These are phyloP conservation scores for Aspergillus clavatus DNA, from an alignment of 2,329 filamentous ascomycete genomes.

Conservation along the genomic window DNA sequence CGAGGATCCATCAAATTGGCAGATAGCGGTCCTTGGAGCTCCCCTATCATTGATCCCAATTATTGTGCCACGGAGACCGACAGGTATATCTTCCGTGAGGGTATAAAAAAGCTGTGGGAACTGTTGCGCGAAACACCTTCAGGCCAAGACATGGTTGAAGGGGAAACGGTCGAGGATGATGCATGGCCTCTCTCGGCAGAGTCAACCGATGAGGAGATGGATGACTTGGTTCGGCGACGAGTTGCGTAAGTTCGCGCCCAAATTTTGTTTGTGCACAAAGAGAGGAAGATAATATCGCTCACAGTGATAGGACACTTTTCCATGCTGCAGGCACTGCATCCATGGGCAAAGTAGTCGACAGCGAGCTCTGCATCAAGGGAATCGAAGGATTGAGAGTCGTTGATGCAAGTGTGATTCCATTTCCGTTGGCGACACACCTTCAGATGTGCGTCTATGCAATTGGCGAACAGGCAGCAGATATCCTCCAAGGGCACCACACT, in stretches of 20 bases:
- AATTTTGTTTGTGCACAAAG: background rate
- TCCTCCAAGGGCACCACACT: background rate
- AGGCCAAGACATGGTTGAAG: conserved; percentile 2
- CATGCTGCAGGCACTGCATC: conserved; percentile 8
- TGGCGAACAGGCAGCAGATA: conserved; percentile 1
- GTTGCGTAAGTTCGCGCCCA: background rate
- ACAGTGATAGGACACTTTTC: conserved; percentile 4
- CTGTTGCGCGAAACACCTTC: conserved; percentile 3
- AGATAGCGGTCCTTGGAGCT: background rate
- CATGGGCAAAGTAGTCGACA: conserved; percentile 12
- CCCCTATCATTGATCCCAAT: conserved; percentile 7
- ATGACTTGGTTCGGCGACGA: conserved; percentile 1
- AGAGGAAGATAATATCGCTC: background rate
- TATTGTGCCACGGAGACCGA: conserved; percentile 11
- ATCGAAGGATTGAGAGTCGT: conserved; percentile 4
- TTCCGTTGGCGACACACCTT: conserved; percentile 2
- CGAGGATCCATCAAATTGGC: conserved; percentile 6
- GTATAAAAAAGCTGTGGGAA: conserved; percentile 4
- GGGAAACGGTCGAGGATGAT: conserved; percentile 5
- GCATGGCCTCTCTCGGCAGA: background rate
- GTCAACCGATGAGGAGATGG: conserved; percentile 1
- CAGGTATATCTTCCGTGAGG: conserved; percentile 6
- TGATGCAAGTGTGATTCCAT: conserved; percentile 2
- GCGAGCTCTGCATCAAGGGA: conserved; percentile 8
- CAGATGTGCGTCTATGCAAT: conserved; percentile 2